phyloP scores from a whole-genome alignment of 2,329 filamentous ascomycete genomes.

The Fusarium coffeatum region DNA sequence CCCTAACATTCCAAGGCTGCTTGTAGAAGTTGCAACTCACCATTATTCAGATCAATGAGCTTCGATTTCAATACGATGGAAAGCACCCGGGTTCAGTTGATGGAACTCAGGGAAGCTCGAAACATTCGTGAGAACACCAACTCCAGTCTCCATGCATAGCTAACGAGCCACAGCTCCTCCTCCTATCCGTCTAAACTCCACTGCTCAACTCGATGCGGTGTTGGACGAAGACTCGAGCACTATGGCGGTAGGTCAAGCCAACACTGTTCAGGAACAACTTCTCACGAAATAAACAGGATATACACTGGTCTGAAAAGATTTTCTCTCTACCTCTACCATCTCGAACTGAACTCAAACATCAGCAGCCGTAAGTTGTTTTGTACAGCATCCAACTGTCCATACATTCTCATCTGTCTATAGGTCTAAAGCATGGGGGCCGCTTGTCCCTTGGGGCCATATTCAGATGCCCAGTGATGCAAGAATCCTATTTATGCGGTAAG shows the following conservation, averaged over 20 bases:
- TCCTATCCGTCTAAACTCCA: constrained; percentile 50
- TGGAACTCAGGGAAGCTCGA: constrained; percentile 64
- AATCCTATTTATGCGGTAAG: constrained; percentile 66
- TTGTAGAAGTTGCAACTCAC: constrained; percentile 27
- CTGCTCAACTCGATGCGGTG: constrained; percentile 51
- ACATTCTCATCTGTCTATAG: constrained; percentile 46
- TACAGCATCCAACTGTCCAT: neutral
- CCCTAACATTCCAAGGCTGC: neutral
- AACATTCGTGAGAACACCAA: constrained; percentile 59
- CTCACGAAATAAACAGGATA: constrained; percentile 52
- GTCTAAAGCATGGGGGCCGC: constrained; percentile 61
- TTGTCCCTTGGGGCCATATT: constrained; percentile 56
- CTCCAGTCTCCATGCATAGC: constrained; percentile 16
- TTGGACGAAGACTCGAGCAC: constrained; percentile 45
- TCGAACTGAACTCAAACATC: constrained; percentile 61
- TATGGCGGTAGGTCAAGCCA: constrained; percentile 28
- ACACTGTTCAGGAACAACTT: neutral
- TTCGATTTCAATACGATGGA: constrained; percentile 69
- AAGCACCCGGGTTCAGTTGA: constrained; percentile 59
- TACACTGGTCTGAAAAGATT: constrained; percentile 71
- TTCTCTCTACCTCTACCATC: constrained; percentile 66
- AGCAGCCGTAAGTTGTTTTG: constrained; percentile 46
- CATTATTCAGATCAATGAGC: constrained; percentile 53
- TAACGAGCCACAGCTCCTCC: constrained; percentile 50
- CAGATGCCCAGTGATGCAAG: constrained; percentile 60